A percentile compares a stretch with the other conserved stretches of the same genome.
Conservation (phyloP, 495 filamentous ascomycete genomes). For the Penicillium mononematosum region DNA sequence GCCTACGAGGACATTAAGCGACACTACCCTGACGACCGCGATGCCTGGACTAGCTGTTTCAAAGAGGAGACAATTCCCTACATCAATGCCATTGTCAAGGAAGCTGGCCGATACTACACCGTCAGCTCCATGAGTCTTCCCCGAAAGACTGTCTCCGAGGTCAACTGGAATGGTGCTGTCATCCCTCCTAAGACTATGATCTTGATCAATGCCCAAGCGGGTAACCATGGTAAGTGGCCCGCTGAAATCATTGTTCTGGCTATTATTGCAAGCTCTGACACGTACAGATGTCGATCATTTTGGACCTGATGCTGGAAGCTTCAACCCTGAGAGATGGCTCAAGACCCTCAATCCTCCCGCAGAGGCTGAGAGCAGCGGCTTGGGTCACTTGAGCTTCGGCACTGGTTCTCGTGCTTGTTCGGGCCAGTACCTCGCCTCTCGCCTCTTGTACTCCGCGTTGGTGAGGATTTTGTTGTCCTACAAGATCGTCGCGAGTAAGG, state of each 20-base stretch:
- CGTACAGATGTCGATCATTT: slow-evolving; percentile 49
- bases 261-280: not conserved
- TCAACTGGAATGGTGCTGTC: slow-evolving; percentile 55
- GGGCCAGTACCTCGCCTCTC: slow-evolving; percentile 49
- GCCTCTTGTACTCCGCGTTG: slow-evolving; percentile 51
- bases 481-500: slow-evolving; percentile 50
- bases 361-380: slow-evolving; percentile 37
- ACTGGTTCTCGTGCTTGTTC: slow-evolving; percentile 54
- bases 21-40: slow-evolving; percentile 43
- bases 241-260: no score
- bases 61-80: slow-evolving; percentile 50
- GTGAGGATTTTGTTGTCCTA: slow-evolving; percentile 49
- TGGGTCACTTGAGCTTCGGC: slow-evolving; percentile 53
- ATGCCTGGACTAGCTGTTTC: slow-evolving; percentile 50
- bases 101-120: slow-evolving; percentile 56
- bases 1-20: slow-evolving; percentile 56
- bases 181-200: slow-evolving; percentile 57
- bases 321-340: slow-evolving; percentile 56
- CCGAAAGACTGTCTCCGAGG: slow-evolving; percentile 50
- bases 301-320: slow-evolving; percentile 46
- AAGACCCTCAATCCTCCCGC: slow-evolving; percentile 33
- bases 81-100: slow-evolving; percentile 52
- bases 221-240: slow-evolving; percentile 50
- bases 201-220: slow-evolving; percentile 57
- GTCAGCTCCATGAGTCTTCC: slow-evolving; percentile 55